phyloP scores from a whole-genome alignment of 1,284 basidiomycete genomes.

The Fistulinella cinereoalba region DNA sequence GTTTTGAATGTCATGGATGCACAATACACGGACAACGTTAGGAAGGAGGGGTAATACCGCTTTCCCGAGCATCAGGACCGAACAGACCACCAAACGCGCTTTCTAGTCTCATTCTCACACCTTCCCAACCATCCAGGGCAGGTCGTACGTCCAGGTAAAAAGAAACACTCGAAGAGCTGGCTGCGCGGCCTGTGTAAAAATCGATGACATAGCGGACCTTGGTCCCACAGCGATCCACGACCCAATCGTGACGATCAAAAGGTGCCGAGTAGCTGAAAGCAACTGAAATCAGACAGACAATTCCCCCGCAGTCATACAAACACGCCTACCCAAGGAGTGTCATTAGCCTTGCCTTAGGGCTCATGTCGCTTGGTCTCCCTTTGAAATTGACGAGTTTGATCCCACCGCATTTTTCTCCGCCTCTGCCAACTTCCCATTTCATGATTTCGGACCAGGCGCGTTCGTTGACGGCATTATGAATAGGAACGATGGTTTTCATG shows the following conservation, averaged over 20 bases:
- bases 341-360: slow-evolving; percentile 81
- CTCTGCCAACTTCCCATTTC: slow-evolving; percentile 84
- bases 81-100: slow-evolving; percentile 48
- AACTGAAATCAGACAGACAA: slow-evolving; percentile 3
- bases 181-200: slow-evolving; percentile 89
- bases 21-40: slow-evolving; percentile 6
- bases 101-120: slow-evolving; percentile 72
- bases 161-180: slow-evolving; percentile 48
- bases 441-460: slow-evolving; percentile 90
- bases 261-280: slow-evolving; percentile 79
- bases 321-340: slow-evolving; percentile 79
- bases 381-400: slow-evolving; percentile 84
- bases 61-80: slow-evolving; percentile 17
- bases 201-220: slow-evolving; percentile 95
- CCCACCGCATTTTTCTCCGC: slow-evolving; percentile 81
- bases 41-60: slow-evolving; percentile 17
- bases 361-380: slow-evolving; percentile 71
- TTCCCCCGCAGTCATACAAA: not conserved
- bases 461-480: slow-evolving; percentile 99
- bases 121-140: slow-evolving; percentile 90
- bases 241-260: slow-evolving; percentile 98
- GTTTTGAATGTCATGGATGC: slow-evolving; percentile 9
- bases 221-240: slow-evolving; percentile 88
- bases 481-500: slow-evolving; percentile 96
- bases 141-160: slow-evolving; percentile 96